Evolutionary conservation across 345 rosid species (phyloP), one percentile per base, ranked within the genome.

Genomic region (Toxicodendron radicans): DNA sequence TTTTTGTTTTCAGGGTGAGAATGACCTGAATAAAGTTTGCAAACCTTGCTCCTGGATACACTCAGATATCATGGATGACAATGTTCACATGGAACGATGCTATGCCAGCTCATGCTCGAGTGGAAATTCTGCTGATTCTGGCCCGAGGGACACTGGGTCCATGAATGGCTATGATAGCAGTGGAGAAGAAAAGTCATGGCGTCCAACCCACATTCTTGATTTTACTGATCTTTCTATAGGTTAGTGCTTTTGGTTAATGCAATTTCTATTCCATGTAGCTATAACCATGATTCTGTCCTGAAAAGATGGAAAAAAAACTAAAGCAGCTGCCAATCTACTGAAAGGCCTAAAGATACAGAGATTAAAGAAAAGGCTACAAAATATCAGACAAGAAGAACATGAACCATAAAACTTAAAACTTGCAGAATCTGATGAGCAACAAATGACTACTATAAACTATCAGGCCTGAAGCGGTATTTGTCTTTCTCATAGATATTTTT

Each of bases 41-140:
- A 91, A 87, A 64, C 91, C 89, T 59, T 87, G 86, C 81, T 83
- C 92, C 71, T 95, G 97, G 99, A 85, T 91, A 83, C 99, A 95
- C 78, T 80, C 94, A 0, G 97, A 95, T 73, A 82, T 95, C 71
- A 95, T 95, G 97, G 97, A 95, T 75, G 99, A 92, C 85, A 95
- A 95, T 78, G 75, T 92, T 74, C 84, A 82, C 81, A 86, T 92
- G 97, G 94, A 92, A 83, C 87, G 86, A 61, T 58, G 79, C 69
- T 30, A 43, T 33, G 54, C 53, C 24, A 58, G 76, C 66, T 30
- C 79, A 27, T 66, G 53, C 66, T 59, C n/a, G 27, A 68, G 41
- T 76, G 79, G 67, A 76, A 77, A 71, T 52, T 64, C 33, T 38
- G 49, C 52, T 17, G 75, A 61, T 77, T 38, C 49, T 72, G 68